Conservation (phyloP, 2,329 filamentous ascomycete genomes). For the Escovopsis sp. region DNA sequence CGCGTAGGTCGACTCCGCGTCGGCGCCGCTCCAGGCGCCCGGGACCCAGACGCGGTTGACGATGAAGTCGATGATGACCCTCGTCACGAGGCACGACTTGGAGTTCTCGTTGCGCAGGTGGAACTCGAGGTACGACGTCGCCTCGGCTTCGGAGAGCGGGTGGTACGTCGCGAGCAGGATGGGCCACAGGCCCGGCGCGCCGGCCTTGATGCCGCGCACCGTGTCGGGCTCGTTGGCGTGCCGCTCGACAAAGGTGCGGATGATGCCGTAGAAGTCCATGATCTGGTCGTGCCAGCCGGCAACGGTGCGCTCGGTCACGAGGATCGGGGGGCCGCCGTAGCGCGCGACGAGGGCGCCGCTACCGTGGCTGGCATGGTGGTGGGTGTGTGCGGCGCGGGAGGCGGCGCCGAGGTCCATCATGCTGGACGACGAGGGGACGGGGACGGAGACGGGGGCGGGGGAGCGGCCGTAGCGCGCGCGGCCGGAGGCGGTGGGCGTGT, state of each 20-base stretch:
- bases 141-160: constrained; percentile 23
- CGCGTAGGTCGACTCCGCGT: constrained; percentile 18
- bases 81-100: constrained; percentile 28
- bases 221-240: constrained; percentile 19
- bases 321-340: constrained; percentile 16
- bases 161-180: constrained; percentile 23
- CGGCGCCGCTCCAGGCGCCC: constrained; percentile 24
- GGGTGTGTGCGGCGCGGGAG: constrained; percentile 2
- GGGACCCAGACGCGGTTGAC: constrained; percentile 27
- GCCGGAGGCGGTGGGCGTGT: constrained; percentile 14
- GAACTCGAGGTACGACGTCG: constrained; percentile 25
- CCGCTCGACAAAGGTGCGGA: constrained; percentile 22
- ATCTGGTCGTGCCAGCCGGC: constrained; percentile 21
- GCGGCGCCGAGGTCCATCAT: constrained; percentile 7
- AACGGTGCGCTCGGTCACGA: constrained; percentile 21
- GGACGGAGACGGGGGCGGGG: constrained; percentile 11
- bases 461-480: constrained; percentile 17
- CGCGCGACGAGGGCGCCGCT: constrained; percentile 8
- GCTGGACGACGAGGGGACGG: background rate
- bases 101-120: constrained; percentile 25
- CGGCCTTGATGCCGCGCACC: constrained; percentile 15
- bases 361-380: too few species aligned
- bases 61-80: constrained; percentile 27
- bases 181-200: constrained; percentile 19
- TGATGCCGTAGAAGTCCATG: constrained; percentile 22